These are phyloP conservation scores for Neurospora sp. DNA, from an alignment of 495 filamentous ascomycete genomes.

Conservation along the genomic window DNA sequence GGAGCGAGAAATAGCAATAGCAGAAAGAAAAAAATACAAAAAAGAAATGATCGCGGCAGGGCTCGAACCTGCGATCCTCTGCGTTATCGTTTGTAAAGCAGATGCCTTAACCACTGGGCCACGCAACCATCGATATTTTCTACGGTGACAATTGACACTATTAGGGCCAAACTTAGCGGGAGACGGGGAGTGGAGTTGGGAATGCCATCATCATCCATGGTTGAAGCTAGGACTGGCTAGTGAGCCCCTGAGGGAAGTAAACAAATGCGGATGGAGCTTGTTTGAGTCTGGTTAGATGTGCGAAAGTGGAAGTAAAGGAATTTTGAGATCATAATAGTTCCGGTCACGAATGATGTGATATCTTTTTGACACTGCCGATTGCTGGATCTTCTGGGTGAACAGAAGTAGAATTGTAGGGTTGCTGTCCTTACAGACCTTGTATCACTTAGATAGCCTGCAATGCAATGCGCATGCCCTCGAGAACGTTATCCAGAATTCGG, in stretches of 20 bases:
- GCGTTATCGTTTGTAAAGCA: slow-evolving; percentile 28
- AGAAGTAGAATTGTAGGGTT: too few relatives aligned
- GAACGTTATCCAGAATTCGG: background rate
- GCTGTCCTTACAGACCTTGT: too few relatives aligned
- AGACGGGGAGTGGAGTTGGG: background rate
- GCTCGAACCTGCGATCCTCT: slow-evolving; percentile 42
- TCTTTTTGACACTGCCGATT: too few relatives aligned
- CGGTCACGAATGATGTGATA: too few relatives aligned
- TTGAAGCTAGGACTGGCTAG: background rate
- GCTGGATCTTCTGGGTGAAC: too few relatives aligned
- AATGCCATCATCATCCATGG: background rate
- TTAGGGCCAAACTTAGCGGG: too few relatives aligned
- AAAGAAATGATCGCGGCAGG: slow-evolving; percentile 35
- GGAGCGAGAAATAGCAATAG: background rate
- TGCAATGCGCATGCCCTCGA: background rate
- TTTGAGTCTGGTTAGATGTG: too few relatives aligned
- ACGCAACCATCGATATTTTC: slow-evolving; percentile 18
- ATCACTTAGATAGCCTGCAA: too few relatives aligned
- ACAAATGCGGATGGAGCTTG: background rate
- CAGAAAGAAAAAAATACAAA: background rate
- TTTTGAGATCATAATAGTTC: background rate
- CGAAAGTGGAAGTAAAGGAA: background rate
- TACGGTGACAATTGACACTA: too few relatives aligned
- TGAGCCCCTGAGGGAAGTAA: background rate
- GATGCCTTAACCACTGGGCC: slow-evolving; percentile 34